Percentiles rank a stretch among this genome's conserved stretches.
Conservation (phyloP, 2,329 filamentous ascomycete species). For the Fusarium redolens region DNA sequence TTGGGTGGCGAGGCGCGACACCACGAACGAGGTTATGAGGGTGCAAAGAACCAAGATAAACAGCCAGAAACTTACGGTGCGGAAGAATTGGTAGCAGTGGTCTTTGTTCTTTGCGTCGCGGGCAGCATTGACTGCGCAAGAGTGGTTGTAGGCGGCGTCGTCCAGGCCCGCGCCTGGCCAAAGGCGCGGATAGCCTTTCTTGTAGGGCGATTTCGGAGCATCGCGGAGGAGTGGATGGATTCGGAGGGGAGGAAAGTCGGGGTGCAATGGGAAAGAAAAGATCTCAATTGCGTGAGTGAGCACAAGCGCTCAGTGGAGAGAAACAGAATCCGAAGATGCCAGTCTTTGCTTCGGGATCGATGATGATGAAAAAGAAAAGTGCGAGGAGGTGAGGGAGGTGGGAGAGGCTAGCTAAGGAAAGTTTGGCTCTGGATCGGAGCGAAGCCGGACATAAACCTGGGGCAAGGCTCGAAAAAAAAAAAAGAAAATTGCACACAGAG, state of each 20-base stretch:
- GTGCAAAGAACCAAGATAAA: background rate
- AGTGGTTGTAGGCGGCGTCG: constrained; percentile 52
- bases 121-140: constrained; percentile 47
- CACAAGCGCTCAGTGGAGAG: background rate
- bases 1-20: background rate
- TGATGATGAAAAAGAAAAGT: background rate
- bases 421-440: background rate
- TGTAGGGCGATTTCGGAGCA: constrained; percentile 24
- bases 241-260: background rate
- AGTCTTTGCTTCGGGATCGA: background rate
- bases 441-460: background rate
- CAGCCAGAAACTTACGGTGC: constrained; percentile 61
- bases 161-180: constrained; percentile 55
- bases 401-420: background rate
- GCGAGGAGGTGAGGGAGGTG: background rate
- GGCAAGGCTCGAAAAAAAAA: background rate
- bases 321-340: background rate
- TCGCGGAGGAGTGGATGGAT: background rate
- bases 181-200: constrained; percentile 59
- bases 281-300: background rate
- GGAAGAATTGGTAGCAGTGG: constrained; percentile 38
- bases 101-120: constrained; percentile 2
- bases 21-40: background rate
- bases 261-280: background rate
- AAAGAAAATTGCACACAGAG: background rate